Conservation (phyloP, 768 basidiomycete species). For the Amanita thiersii region DNA sequence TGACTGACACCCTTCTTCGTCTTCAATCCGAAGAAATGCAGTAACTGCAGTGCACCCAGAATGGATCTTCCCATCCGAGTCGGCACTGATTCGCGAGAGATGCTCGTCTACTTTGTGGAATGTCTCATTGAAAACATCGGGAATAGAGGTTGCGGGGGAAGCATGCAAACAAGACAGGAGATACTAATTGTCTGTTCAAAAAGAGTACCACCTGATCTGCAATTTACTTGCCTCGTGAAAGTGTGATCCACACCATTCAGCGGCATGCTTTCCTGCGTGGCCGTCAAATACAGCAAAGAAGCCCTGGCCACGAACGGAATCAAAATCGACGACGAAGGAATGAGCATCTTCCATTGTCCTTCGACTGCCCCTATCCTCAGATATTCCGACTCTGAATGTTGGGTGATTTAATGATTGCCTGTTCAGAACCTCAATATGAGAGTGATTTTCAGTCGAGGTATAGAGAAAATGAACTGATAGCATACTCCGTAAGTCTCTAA, state of each 20-base stretch:
- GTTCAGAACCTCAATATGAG: conserved; percentile 45
- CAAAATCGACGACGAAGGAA: conserved; percentile 94
- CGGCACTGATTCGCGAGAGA: conserved; percentile 78
- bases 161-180: conserved; percentile 64
- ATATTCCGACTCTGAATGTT: conserved; percentile 61
- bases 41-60: conserved; percentile 97
- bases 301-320: conserved; percentile 84
- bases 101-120: conserved; percentile 88
- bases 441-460: conserved; percentile 2
- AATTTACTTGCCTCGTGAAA: conserved; percentile 66
- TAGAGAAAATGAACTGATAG: conserved; percentile 10
- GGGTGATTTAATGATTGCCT: conserved; percentile 62
- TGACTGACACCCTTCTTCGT: conserved; percentile 62
- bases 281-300: conserved; percentile 99
- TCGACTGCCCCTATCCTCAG: conserved; percentile 84
- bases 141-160: conserved; percentile 53
- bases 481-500: conserved; percentile 72
- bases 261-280: conserved; percentile 97
- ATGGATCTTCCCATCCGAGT: conserved; percentile 87
- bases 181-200: conserved; percentile 34
- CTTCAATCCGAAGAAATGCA: conserved; percentile 90
- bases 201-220: neutral
- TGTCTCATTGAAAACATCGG: conserved; percentile 86
- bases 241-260: conserved; percentile 96
- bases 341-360: conserved; percentile 98